phyloP scores from a whole-genome alignment of 768 basidiomycete species.

The Leucocoprinus sp. region DNA sequence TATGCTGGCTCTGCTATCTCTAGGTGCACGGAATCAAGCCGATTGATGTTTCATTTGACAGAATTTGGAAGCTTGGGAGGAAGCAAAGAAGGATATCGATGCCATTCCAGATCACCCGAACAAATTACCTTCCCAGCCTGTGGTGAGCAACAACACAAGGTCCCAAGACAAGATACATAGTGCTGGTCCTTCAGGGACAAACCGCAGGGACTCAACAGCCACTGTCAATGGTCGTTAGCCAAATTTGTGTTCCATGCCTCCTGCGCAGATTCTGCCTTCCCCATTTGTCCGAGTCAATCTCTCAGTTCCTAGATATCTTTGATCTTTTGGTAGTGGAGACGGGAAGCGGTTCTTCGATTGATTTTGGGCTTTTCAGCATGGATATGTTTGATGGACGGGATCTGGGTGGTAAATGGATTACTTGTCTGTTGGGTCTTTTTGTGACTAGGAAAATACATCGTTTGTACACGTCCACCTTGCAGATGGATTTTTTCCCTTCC shows the following conservation, averaged over 20 bases:
- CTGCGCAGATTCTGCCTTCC: not conserved
- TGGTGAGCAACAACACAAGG: conserved; percentile 15
- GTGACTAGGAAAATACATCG: too few species aligned
- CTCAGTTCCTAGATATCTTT: not conserved
- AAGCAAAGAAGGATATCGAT: conserved; percentile 85
- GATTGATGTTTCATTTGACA: conserved; percentile 21
- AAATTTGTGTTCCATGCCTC: not conserved
- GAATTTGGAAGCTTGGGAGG: conserved; percentile 98
- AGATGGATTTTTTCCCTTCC: too few species aligned
- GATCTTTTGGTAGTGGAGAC: not conserved
- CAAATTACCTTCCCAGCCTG: conserved; percentile 37
- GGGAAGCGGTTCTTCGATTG: not conserved
- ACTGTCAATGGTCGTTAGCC: conserved; percentile 57
- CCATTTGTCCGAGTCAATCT: not conserved
- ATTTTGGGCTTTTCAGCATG: not conserved
- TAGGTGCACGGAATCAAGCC: not conserved
- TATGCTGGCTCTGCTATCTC: conserved; percentile 22
- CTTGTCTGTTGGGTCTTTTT: not conserved
- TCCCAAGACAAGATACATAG: conserved; percentile 22
- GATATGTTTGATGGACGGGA: not conserved
- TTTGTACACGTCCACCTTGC: too few species aligned
- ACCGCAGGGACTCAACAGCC: conserved; percentile 58
- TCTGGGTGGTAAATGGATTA: not conserved
- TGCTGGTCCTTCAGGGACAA: conserved; percentile 21
- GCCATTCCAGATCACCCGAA: conserved; percentile 92